Conservation (phyloP, 2,329 filamentous ascomycete genomes). For the Plenodomus biglobosus region DNA sequence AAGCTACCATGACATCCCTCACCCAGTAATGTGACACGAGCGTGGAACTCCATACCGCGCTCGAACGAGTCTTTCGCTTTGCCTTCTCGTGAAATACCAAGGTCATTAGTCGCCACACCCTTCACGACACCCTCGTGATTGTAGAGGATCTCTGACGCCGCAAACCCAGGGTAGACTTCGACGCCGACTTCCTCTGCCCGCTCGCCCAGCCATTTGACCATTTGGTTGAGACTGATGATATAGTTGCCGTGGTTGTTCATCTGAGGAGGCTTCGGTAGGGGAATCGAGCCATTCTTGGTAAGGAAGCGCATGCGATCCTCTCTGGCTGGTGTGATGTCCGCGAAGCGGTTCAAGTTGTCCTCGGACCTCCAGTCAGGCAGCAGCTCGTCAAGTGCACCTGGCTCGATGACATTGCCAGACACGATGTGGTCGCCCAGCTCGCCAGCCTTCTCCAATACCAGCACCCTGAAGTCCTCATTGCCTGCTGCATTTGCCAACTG, state of each 20-base stretch:
- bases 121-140: slow-evolving; percentile 81
- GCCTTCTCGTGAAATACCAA: slow-evolving; percentile 79
- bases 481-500: slow-evolving; percentile 92
- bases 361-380: slow-evolving; percentile 92
- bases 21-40: slow-evolving; percentile 83
- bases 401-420: slow-evolving; percentile 93
- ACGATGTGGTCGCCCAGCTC: slow-evolving; percentile 94
- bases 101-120: slow-evolving; percentile 93
- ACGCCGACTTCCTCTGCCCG: slow-evolving; percentile 95
- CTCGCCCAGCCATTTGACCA: slow-evolving; percentile 94
- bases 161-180: slow-evolving; percentile 94
- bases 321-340: slow-evolving; percentile 80
- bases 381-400: slow-evolving; percentile 82
- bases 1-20: slow-evolving; percentile 96
- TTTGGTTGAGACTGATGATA: slow-evolving; percentile 92
- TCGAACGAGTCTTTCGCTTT: slow-evolving; percentile 89
- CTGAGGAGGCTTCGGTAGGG: slow-evolving; percentile 86
- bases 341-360: slow-evolving; percentile 84
- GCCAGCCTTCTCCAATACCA: slow-evolving; percentile 91
- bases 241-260: slow-evolving; percentile 99
- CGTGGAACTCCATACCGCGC: slow-evolving; percentile 97
- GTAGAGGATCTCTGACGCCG: slow-evolving; percentile 90
- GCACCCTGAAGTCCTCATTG: slow-evolving; percentile 91
- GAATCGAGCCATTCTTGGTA: slow-evolving; percentile 75
- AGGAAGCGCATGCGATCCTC: slow-evolving; percentile 91